Base-by-base conservation (phyloP, 2,329 filamentous ascomycete genomes). In the Thelonectria olida region DNA sequence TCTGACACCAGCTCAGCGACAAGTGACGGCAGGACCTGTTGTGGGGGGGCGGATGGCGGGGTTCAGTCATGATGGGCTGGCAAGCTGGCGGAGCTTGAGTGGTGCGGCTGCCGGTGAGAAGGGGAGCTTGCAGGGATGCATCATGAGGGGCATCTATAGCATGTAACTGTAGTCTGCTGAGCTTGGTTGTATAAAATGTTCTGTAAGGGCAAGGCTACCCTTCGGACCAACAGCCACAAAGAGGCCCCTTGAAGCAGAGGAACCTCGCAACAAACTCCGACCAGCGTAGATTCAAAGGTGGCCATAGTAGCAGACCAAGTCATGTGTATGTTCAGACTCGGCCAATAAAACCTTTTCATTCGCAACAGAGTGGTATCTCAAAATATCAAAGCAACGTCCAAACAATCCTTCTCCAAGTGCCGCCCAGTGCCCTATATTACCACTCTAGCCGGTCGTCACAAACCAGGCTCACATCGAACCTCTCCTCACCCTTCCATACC, bases 371-470 rank as follows among this genome's bases (percentile, higher is more conserved):
- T 70, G 68, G 68, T 70, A 70, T 71, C 68, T 70, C 39, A 62
- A 61, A 60, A 23, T 44, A 39, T 59, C 47, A 54, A 41, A 27
- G 17, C 28, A 54, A 45, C 10, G 12, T n/a, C n/a, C 45, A 38
- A 22, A 58, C 70, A 55, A 36, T 22, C 31, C 31, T 39, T 7
- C 34, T 9, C 27, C 28, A 31, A n/a, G n/a, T n/a, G n/a, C n/a
- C n/a, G n/a, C 28, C 28, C 28, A 31, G 12, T 31, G 47, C 54
- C 34, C 42, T 45, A 36, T 45, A 36, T 55, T 66, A 84, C 76
- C 81, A 82, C 72, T 86, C 85, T 61, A 89, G 73, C 42, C 88
- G 80, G 75, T 89, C 86, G 73, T 90, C 88, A 70, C 84, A 87
- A 27, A 85, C 75, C 31, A 90, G 75, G 48, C 78, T 74, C 2